A percentile compares a stretch with the other conserved stretches of the same genome.
phyloP scores from a whole-genome alignment of 306 rosid genomes.

The Acacia acuminata region DNA sequence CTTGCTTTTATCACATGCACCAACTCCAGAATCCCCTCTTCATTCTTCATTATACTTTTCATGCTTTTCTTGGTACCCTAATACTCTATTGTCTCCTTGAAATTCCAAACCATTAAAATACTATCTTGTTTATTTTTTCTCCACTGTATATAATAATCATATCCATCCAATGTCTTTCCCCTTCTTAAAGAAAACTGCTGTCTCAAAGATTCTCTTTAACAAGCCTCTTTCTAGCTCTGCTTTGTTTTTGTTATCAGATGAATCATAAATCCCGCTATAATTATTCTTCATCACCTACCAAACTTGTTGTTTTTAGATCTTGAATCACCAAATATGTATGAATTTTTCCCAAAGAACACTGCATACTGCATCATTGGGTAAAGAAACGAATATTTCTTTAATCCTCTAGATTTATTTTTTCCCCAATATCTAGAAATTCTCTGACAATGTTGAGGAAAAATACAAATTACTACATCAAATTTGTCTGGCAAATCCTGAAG shows the following conservation, averaged over 20 bases:
- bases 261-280: background rate
- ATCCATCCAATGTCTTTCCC: background rate
- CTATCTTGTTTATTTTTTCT: background rate
- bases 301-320: background rate
- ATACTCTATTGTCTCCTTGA: slow-evolving; percentile 9
- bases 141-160: background rate
- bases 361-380: background rate
- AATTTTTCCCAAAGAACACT: background rate
- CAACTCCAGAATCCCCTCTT: background rate
- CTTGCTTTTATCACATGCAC: slow-evolving; percentile 5
- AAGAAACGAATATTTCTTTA: background rate
- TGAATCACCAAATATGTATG: background rate
- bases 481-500: slow-evolving; percentile 19
- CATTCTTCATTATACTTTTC: background rate
- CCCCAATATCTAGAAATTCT: background rate
- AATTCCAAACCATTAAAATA: background rate
- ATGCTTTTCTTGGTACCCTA: slow-evolving; percentile 4
- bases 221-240: background rate
- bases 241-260: background rate
- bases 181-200: background rate
- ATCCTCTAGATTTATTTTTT: background rate
- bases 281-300: background rate
- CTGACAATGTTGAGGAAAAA: background rate
- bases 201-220: background rate
- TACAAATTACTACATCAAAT: background rate